These are phyloP conservation scores for Flagelloscypha sp. DNA, from an alignment of 768 basidiomycete species.

Conservation along the genomic window DNA sequence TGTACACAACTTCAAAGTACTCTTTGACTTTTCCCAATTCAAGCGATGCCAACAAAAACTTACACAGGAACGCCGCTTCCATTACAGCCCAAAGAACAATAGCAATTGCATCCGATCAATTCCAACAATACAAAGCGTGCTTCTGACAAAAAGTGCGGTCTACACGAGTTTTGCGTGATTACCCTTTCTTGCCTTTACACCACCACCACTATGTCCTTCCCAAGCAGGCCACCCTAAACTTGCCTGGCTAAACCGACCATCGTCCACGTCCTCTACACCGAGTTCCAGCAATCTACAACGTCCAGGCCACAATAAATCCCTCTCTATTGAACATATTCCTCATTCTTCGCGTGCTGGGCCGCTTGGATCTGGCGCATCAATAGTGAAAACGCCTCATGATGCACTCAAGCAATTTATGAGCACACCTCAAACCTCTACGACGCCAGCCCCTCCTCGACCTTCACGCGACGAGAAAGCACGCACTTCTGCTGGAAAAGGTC, in stretches of 20 bases:
- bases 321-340: constrained; percentile 29
- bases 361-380: constrained; percentile 64
- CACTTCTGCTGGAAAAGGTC: constrained; percentile 24
- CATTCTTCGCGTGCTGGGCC: constrained; percentile 32
- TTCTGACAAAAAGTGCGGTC: constrained; percentile 11
- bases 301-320: constrained; percentile 22
- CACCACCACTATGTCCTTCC: constrained; percentile 19
- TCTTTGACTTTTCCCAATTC: too few relatives aligned
- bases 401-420: constrained; percentile 53
- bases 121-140: background rate
- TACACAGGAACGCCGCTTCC: too few relatives aligned
- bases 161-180: constrained; percentile 16
- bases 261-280: constrained; percentile 27
- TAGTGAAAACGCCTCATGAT: constrained; percentile 76
- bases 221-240: constrained; percentile 28
- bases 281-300: constrained; percentile 20
- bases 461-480: too few relatives aligned
- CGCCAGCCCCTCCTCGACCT: too few relatives aligned
- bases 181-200: constrained; percentile 16
- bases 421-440: too few relatives aligned
- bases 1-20: too few relatives aligned
- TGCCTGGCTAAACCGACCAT: constrained; percentile 42
- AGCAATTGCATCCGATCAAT: constrained; percentile 2
- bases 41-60: too few relatives aligned
- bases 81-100: too few relatives aligned